Percentiles rank a stretch among this genome's conserved stretches.
Evolutionary conservation across 2,329 filamentous ascomycete species (phyloP).

Genomic region (Fusarium praegraminearum): DNA sequence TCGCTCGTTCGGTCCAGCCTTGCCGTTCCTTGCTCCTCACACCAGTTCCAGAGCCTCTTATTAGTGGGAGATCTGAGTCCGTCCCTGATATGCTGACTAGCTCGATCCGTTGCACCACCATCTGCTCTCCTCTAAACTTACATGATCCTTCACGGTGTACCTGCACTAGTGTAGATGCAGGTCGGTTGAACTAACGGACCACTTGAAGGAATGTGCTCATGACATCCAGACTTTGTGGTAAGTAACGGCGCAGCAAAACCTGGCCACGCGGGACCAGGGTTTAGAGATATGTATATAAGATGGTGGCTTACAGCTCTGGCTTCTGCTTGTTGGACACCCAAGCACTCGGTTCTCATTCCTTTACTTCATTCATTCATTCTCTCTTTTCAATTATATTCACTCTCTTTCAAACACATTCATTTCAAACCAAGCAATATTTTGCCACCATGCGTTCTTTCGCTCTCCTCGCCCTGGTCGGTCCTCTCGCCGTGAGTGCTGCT

Average conservation of each 20-base stretch:
- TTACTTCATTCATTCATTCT: conserved; percentile 31
- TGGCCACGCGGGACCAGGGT: background rate
- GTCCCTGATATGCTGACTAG: conserved; percentile 37
- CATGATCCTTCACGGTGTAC: conserved; percentile 22
- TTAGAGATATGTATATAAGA: conserved; percentile 33
- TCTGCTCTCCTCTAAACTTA: conserved; percentile 28
- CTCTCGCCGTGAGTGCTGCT: conserved; percentile 44
- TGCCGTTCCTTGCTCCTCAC: conserved; percentile 40
- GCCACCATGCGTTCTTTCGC: conserved; percentile 43
- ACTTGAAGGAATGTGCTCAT: conserved; percentile 31
- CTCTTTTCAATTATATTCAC: conserved; percentile 29
- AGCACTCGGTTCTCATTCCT: conserved; percentile 28
- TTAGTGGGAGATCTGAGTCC: conserved; percentile 47
- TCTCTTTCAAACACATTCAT: conserved; percentile 33
- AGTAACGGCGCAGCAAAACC: conserved; percentile 5
- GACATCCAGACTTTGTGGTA: conserved; percentile 4
- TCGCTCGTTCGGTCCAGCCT: conserved; percentile 39
- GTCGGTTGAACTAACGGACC: conserved; percentile 24
- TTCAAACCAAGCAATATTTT: conserved; percentile 23
- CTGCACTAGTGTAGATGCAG: conserved; percentile 20
- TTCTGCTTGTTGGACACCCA: conserved; percentile 2
- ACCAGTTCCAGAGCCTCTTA: conserved; percentile 30
- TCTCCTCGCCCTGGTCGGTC: conserved; percentile 43
- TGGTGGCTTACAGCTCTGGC: background rate
- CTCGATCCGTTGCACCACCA: conserved; percentile 36